Conservation (phyloP, 805 yeast genomes). For the Yarrowia deformans region DNA sequence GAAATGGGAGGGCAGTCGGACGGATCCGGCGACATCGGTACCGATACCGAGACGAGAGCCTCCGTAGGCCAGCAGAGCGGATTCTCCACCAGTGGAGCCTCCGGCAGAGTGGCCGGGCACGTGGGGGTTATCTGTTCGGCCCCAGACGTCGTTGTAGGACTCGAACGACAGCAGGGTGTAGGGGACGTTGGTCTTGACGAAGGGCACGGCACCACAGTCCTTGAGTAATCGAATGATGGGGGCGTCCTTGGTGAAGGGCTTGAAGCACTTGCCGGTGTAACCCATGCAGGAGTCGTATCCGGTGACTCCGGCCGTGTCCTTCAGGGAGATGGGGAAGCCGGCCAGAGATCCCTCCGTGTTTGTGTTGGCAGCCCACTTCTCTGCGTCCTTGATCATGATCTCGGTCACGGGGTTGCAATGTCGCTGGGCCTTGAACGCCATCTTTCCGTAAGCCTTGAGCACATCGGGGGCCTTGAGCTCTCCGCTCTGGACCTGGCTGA, state of each 20-base stretch:
- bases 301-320: constrained; percentile 61
- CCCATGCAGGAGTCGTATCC: constrained; percentile 64
- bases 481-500: constrained; percentile 56
- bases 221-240: constrained; percentile 54
- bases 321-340: constrained; percentile 68
- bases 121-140: constrained; percentile 59
- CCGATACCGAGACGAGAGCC: constrained; percentile 63
- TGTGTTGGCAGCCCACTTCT: constrained; percentile 61
- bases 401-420: constrained; percentile 63
- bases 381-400: constrained; percentile 71
- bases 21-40: constrained; percentile 64
- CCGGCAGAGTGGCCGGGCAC: constrained; percentile 58
- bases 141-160: constrained; percentile 63
- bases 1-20: constrained; percentile 63
- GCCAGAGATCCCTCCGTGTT: constrained; percentile 68
- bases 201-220: constrained; percentile 63
- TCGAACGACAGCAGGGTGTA: constrained; percentile 64
- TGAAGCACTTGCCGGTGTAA: constrained; percentile 54
- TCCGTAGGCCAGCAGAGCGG: constrained; percentile 56
- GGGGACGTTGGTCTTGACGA: constrained; percentile 64
- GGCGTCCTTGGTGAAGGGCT: constrained; percentile 54
- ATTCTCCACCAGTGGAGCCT: constrained; percentile 64
- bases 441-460: constrained; percentile 67
- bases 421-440: constrained; percentile 70
- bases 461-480: constrained; percentile 60